A percentile compares a stretch with the other conserved stretches of the same genome.
Conservation (phyloP, 129 eudicot species). For the Escallonia rubra region DNA sequence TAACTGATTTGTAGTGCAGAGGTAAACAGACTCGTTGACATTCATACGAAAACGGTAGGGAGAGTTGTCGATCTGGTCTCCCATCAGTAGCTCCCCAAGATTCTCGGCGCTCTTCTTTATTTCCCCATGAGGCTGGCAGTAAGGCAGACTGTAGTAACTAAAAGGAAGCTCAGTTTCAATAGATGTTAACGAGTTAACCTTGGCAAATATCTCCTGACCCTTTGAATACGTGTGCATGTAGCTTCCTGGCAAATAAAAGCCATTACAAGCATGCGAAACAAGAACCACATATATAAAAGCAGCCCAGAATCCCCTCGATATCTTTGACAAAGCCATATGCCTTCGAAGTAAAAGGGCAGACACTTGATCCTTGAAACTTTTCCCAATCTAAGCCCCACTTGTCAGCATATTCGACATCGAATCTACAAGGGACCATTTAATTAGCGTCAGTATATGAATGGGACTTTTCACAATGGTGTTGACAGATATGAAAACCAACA, state of each 20-base stretch:
- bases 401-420: slow-evolving; percentile 17
- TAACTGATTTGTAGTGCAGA: slow-evolving; percentile 26
- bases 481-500: no score
- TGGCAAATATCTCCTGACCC: slow-evolving; percentile 21
- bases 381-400: slow-evolving; percentile 21
- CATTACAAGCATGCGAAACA: slow-evolving; percentile 35
- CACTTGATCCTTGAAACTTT: slow-evolving; percentile 12
- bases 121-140: slow-evolving; percentile 28
- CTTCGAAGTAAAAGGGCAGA: slow-evolving; percentile 16
- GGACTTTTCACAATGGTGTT: no score
- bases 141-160: slow-evolving; percentile 29
- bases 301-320: slow-evolving; percentile 35
- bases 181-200: slow-evolving; percentile 36
- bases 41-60: slow-evolving; percentile 27
- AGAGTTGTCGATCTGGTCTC: slow-evolving; percentile 36
- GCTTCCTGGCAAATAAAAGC: slow-evolving; percentile 69
- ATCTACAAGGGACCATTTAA: slow-evolving; percentile 21
- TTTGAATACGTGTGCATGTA: slow-evolving; percentile 24
- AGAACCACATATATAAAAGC: slow-evolving; percentile 31
- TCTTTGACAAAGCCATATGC: slow-evolving; percentile 41
- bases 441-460: neutral
- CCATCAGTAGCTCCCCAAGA: slow-evolving; percentile 40
- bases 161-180: slow-evolving; percentile 38
- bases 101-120: slow-evolving; percentile 33
- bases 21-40: slow-evolving; percentile 18